Evolutionary conservation across 163 green algal genomes (phyloP), one percentile per base, ranked within the genome.

Genomic region (Chlamydomonas reinhardtii): DNA sequence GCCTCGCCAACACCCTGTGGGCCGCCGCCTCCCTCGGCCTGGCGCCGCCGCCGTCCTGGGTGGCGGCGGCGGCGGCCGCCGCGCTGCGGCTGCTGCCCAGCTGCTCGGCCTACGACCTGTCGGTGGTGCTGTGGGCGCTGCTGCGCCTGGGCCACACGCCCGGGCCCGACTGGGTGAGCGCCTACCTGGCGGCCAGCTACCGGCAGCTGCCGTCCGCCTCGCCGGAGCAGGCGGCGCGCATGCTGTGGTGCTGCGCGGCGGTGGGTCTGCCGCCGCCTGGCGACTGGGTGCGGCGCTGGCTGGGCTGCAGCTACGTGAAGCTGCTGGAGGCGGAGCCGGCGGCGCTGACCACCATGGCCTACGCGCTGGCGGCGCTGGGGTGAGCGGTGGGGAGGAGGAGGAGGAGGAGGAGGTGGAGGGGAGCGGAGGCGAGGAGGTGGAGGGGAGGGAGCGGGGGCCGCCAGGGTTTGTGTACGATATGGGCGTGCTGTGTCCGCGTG

Each of bases 261-360:
- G 4, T 82, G 82, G 37, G 72, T 29, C 61, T 87, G 15, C 39
- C 37, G 43, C 72, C 82, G 61, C 82, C 82, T 34, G 20, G 11
- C 32, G 82, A 87, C 61, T 87, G 82, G 82, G 19, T 81, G 37
- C 54, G 61, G n/a, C 59, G n/a, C n/a, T 87, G 82, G 82, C 31
- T 87, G 31, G 70, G 31, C 62, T 62, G 76, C 71, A 31, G n/a
- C 52, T 68, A 82, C 65, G 39, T 82, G 68, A 39, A 31, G 39
- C 72, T 87, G 72, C 32, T 82, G 56, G 82, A 87, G 61, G 82
- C 82, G 22, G 72, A 69, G 8, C 20, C 72, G 0, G 56, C n/a
- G 48, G 54, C 72, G 6, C 61, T 87, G 25, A 69, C 82, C 14
- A 61, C 17, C 29, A 81, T 81, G 82, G 69, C 69, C 29, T 87